Percentiles rank a stretch among this genome's conserved stretches.
Conservation (phyloP, 805 yeast species). For the Wickerhamiella spandovensis region DNA sequence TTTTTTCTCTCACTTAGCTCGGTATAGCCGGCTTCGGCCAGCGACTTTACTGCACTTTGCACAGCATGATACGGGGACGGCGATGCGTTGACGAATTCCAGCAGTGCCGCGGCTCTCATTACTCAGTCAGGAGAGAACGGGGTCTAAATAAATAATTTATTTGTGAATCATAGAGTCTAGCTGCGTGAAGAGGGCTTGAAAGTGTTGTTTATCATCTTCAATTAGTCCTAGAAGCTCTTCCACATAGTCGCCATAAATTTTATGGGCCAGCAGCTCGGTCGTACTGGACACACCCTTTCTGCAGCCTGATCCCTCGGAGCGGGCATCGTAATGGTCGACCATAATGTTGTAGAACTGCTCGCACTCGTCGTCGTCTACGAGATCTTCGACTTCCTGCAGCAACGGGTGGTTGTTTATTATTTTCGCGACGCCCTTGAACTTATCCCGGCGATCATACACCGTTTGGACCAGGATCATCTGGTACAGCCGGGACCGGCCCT, state of each 20-base stretch:
- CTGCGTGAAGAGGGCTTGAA: background rate
- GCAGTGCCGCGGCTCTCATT: background rate
- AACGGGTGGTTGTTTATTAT: constrained; percentile 19
- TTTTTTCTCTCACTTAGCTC: constrained; percentile 58
- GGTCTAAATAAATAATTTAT: background rate
- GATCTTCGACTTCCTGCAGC: constrained; percentile 1
- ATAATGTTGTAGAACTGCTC: background rate
- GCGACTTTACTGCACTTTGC: constrained; percentile 40
- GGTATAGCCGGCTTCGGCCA: constrained; percentile 50
- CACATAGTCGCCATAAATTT: background rate
- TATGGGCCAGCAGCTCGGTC: background rate
- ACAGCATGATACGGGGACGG: constrained; percentile 96
- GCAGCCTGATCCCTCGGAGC: background rate
- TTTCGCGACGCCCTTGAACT: constrained; percentile 14
- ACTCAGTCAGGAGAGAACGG: background rate
- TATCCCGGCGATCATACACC: constrained; percentile 20
- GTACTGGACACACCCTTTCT: background rate
- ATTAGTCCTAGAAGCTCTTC: background rate
- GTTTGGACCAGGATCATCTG: constrained; percentile 20
- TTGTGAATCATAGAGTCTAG: background rate
- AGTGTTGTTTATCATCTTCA: background rate
- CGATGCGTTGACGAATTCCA: constrained; percentile 57
- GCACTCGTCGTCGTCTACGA: background rate
- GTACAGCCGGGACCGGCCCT: constrained; percentile 10
- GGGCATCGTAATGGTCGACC: background rate